Conservation (phyloP, 2,329 filamentous ascomycete genomes). For the Graphiopsis chlorocephala region DNA sequence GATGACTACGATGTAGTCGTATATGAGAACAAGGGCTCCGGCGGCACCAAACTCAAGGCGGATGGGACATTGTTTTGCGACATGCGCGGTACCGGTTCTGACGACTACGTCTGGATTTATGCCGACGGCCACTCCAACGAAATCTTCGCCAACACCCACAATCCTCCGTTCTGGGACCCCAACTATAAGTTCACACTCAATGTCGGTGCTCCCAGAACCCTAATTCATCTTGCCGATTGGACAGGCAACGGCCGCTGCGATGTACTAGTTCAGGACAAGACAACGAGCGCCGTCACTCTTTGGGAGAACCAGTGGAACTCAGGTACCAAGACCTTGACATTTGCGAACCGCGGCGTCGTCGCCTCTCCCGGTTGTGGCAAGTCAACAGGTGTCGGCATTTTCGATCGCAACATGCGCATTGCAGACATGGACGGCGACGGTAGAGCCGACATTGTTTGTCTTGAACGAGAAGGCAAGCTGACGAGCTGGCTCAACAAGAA, state of each 20-base stretch:
- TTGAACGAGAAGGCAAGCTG: background rate
- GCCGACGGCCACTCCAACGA: background rate
- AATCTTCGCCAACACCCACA: background rate
- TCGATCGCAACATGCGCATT: background rate
- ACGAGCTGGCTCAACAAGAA: background rate
- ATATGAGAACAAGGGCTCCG: conserved; percentile 10
- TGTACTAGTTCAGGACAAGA: conserved; percentile 4
- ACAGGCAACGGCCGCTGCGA: conserved; percentile 9
- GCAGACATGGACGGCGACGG: background rate
- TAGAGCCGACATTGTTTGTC: background rate
- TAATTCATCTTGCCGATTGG: conserved; percentile 9
- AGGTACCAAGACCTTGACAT: too few relatives aligned
- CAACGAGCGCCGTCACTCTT: background rate
- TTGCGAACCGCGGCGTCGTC: too few relatives aligned
- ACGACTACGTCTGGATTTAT: conserved; percentile 14
- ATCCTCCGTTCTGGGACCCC: conserved; percentile 2
- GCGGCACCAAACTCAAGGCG: conserved; percentile 1
- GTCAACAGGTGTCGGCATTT: background rate
- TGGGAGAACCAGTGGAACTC: background rate
- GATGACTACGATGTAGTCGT: background rate
- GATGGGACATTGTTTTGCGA: conserved; percentile 12
- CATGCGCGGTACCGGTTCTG: conserved; percentile 1
- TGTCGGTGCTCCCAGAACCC: background rate
- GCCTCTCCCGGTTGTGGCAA: background rate
- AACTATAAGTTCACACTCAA: background rate